Conservation (phyloP, 2,329 filamentous ascomycete species). For the Tolypocladium pustulatum region DNA sequence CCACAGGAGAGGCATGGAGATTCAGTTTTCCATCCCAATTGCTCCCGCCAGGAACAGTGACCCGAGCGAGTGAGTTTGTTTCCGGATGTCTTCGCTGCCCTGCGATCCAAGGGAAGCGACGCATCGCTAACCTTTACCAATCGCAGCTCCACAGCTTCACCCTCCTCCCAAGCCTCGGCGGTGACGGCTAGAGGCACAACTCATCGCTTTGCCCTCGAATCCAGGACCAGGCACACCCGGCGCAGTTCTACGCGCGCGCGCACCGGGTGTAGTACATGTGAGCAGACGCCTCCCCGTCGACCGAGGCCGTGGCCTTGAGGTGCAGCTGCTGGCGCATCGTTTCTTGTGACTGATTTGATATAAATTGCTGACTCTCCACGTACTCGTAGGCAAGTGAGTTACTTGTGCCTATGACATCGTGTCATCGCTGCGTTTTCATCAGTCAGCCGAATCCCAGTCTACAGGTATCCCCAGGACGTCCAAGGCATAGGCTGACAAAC, state of each 20-base stretch:
- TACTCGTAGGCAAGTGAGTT: constrained; percentile 21
- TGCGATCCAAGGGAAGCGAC: not conserved
- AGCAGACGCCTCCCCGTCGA: constrained; percentile 6
- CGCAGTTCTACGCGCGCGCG: constrained; percentile 26
- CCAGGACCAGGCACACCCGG: constrained; percentile 24
- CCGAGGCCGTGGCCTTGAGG: not conserved
- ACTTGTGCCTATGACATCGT: not conserved
- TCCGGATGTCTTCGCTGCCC: not conserved
- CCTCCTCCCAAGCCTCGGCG: constrained; percentile 2
- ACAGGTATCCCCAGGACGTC: not conserved
- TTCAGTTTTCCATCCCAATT: constrained; percentile 25
- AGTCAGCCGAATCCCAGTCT: not conserved
- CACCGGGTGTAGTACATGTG: constrained; percentile 26
- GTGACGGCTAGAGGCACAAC: constrained; percentile 15
- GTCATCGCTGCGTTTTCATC: not conserved
- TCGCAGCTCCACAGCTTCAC: not conserved
- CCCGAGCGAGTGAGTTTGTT: not conserved
- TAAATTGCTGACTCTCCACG: constrained; percentile 2
- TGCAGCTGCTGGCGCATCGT: not conserved
- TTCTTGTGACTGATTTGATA: not conserved
- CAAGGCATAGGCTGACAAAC: not conserved
- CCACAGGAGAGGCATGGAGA: constrained; percentile 18
- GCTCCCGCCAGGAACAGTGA: constrained; percentile 9
- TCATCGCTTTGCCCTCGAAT: constrained; percentile 27
- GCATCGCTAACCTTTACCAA: not conserved